Conservation (phyloP, 1,284 basidiomycete genomes). For the Moesziomyces sp. region DNA sequence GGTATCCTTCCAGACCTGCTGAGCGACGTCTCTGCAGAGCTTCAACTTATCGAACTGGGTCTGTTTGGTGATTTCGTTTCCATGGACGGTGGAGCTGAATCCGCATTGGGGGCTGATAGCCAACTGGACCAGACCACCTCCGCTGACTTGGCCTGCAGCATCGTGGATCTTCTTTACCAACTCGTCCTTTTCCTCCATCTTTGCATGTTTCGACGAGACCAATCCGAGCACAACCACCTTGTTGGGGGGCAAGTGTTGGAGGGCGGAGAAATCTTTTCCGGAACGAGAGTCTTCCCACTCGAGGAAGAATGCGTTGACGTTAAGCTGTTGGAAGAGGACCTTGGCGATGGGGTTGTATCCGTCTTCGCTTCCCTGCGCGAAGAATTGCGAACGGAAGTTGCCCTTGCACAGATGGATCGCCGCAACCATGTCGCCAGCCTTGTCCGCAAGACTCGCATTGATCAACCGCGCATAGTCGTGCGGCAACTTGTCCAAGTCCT, state of each 20-base stretch:
- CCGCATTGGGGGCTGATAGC: constrained; percentile 80
- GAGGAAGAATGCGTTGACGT: constrained; percentile 79
- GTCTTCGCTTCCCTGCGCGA: constrained; percentile 73
- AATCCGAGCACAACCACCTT: constrained; percentile 80
- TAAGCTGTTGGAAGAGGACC: constrained; percentile 75
- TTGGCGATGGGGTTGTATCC: constrained; percentile 79
- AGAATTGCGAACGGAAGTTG: constrained; percentile 73
- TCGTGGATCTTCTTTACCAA: constrained; percentile 75
- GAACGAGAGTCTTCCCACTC: constrained; percentile 83
- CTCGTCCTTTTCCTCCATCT: constrained; percentile 75
- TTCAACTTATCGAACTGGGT: constrained; percentile 72
- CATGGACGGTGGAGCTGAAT: constrained; percentile 74
- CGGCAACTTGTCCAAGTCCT: constrained; percentile 47
- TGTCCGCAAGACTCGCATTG: constrained; percentile 73
- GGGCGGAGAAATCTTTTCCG: constrained; percentile 71
- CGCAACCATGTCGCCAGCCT: constrained; percentile 76
- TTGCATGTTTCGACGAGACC: constrained; percentile 77
- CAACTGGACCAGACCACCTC: constrained; percentile 73
- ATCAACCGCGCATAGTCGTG: constrained; percentile 49
- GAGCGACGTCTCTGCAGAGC: constrained; percentile 72
- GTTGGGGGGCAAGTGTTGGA: constrained; percentile 73
- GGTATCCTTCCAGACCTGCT: constrained; percentile 40
- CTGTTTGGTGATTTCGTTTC: constrained; percentile 71
- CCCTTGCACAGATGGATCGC: constrained; percentile 82
- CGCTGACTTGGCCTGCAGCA: constrained; percentile 74